These are phyloP conservation scores for Monosporascus sp. DNA, from an alignment of 2,329 filamentous ascomycete genomes.

Conservation along the genomic window DNA sequence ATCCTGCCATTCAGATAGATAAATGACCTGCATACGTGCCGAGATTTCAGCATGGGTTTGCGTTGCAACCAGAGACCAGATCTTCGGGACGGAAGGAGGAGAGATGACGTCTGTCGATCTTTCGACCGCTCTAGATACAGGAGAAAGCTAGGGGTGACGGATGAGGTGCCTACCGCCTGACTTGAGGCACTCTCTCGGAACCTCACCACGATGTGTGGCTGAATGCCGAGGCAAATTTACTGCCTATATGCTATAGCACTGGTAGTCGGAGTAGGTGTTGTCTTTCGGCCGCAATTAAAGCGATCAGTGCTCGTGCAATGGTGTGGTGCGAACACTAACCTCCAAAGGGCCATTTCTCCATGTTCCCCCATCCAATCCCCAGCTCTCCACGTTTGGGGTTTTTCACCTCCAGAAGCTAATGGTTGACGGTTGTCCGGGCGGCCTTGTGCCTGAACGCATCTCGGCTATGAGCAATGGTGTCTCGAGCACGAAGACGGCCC, in stretches of 20 bases:
- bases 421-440: slow-evolving; percentile 10
- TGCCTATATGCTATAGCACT: no score
- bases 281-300: background rate
- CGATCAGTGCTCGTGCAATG: background rate
- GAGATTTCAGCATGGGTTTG: no score
- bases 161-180: background rate
- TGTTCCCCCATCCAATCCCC: slow-evolving; percentile 18
- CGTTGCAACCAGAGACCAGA: no score
- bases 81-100: no score
- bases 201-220: background rate
- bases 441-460: slow-evolving; percentile 11
- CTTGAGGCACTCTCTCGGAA: background rate
- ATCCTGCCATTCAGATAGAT: no score
- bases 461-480: slow-evolving; percentile 12
- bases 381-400: slow-evolving; percentile 16
- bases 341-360: slow-evolving; percentile 6
- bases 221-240: background rate
- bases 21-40: no score
- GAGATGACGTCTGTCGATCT: no score
- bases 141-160: no score
- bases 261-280: background rate
- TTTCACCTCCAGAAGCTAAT: background rate
- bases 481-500: slow-evolving; percentile 21
- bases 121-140: no score
- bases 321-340: no score